Conservation (phyloP, 192 early-diverging fungal species). For the Allomyces macrogynus region DNA sequence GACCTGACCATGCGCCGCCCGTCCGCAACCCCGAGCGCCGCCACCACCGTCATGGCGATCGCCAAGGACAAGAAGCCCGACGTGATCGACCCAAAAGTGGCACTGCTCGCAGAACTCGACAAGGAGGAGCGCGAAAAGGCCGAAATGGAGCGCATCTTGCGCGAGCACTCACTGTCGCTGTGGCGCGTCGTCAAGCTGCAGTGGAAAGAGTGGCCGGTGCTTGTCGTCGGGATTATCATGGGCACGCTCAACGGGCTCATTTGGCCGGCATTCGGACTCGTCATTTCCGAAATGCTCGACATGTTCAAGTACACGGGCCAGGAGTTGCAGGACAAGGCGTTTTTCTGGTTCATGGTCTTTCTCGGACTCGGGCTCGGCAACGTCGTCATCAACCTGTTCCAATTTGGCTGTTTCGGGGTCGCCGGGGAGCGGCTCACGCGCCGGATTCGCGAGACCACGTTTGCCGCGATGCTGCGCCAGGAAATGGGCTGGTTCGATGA, state of each 20-base stretch:
- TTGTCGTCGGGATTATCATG: constrained; percentile 3
- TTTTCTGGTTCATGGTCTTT: not conserved
- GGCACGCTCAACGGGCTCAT: constrained; percentile 8
- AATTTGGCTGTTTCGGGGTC: constrained; percentile 8
- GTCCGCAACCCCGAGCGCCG: too few relatives aligned
- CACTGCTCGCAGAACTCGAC: not conserved
- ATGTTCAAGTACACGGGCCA: not conserved
- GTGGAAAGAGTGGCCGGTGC: constrained; percentile 24
- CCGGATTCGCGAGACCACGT: constrained; percentile 14
- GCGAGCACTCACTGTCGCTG: constrained; percentile 30
- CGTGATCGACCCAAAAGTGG: too few relatives aligned
- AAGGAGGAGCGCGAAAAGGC: not conserved
- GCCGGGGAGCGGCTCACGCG: constrained; percentile 17
- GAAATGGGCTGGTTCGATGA: constrained; percentile 35
- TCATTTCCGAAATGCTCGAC: constrained; percentile 13
- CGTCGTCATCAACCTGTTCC: not conserved
- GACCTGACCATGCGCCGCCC: too few relatives aligned
- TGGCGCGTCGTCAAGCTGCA: constrained; percentile 23
- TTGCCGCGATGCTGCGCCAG: constrained; percentile 21
- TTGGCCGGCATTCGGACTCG: constrained; percentile 56
- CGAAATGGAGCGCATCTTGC: constrained; percentile 13
- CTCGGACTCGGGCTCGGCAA: not conserved
- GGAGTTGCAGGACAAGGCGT: not conserved
- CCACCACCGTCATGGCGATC: too few relatives aligned
- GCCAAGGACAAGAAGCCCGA: too few relatives aligned